These are phyloP conservation scores for Nemania serpens DNA, from an alignment of 2,329 filamentous ascomycete genomes.

Conservation along the genomic window DNA sequence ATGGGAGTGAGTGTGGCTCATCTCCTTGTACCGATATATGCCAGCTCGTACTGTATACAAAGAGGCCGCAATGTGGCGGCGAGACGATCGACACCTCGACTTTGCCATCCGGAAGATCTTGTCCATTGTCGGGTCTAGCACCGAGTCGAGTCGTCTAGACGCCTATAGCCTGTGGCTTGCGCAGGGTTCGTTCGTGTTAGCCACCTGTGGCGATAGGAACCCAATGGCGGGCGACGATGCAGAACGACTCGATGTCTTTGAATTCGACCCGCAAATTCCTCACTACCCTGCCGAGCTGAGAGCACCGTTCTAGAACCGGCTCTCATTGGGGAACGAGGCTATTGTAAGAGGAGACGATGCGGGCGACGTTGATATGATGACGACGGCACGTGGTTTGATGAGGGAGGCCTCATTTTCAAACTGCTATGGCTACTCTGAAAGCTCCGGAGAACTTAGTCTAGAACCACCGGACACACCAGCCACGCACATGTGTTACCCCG, in stretches of 20 bases:
- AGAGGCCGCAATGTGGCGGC: constrained; percentile 7
- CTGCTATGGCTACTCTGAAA: not conserved
- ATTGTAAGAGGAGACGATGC: constrained; percentile 23
- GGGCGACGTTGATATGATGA: constrained; percentile 27
- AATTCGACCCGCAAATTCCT: constrained; percentile 8
- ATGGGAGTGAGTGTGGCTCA: constrained; percentile 33
- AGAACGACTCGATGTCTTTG: not conserved
- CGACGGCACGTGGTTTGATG: constrained; percentile 23
- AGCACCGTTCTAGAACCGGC: constrained; percentile 3
- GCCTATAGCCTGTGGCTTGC: constrained; percentile 11
- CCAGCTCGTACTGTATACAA: constrained; percentile 26
- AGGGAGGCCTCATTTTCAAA: constrained; percentile 25
- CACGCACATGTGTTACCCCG: constrained; percentile 1
- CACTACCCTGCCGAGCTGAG: constrained; percentile 31
- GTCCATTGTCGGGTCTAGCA: not conserved
- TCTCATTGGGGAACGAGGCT: constrained; percentile 28
- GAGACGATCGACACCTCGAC: not conserved
- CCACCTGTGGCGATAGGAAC: constrained; percentile 19
- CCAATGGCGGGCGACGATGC: not conserved
- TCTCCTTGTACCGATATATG: not conserved
- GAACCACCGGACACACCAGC: constrained; percentile 2
- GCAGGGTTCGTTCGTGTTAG: constrained; percentile 7
- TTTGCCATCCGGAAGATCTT: not conserved
- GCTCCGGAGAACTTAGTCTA: not conserved
- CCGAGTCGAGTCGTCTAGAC: constrained; percentile 6